Percentiles rank a stretch among this genome's conserved stretches.
Evolutionary conservation across 352 stramenopile species (phyloP).

Genomic region (Globisporangium okanoganense): DNA sequence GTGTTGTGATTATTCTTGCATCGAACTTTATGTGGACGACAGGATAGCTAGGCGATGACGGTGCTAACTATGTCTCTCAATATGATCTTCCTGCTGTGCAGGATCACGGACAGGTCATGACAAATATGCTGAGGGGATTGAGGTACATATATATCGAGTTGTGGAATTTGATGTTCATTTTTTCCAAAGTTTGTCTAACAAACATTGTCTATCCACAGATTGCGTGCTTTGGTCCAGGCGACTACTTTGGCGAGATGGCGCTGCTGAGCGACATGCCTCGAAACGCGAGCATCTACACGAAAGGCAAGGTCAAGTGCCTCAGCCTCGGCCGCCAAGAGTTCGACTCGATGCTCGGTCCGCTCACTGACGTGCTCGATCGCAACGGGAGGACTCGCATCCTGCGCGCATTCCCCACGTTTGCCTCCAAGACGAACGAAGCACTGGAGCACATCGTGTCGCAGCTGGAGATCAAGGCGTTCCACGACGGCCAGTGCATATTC

Average conservation of each 20-base stretch:
- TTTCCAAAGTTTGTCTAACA: neutral
- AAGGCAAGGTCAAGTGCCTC: constrained; percentile 65
- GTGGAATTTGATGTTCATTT: neutral
- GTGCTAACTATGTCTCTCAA: too few species aligned
- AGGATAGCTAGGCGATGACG: too few species aligned
- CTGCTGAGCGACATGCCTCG: constrained; percentile 87
- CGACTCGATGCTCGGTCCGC: constrained; percentile 68
- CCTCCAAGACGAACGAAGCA: constrained; percentile 49
- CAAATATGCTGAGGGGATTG: neutral
- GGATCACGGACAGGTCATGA: constrained; percentile 2
- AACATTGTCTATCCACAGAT: constrained; percentile 25
- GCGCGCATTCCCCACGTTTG: constrained; percentile 48
- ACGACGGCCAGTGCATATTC: constrained; percentile 62
- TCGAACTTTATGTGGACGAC: too few species aligned
- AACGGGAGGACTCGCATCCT: constrained; percentile 74
- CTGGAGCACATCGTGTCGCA: constrained; percentile 70
- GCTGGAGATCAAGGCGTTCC: constrained; percentile 76
- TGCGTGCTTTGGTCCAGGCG: constrained; percentile 53
- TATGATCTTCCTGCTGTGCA: too few species aligned
- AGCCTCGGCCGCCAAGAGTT: constrained; percentile 69
- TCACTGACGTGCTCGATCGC: constrained; percentile 67
- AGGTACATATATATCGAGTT: neutral
- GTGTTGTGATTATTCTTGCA: neutral
- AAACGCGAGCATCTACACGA: constrained; percentile 66
- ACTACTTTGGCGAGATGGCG: constrained; percentile 92